Conservation (phyloP, 805 yeast species). For the Metschnikowia hibisci region DNA sequence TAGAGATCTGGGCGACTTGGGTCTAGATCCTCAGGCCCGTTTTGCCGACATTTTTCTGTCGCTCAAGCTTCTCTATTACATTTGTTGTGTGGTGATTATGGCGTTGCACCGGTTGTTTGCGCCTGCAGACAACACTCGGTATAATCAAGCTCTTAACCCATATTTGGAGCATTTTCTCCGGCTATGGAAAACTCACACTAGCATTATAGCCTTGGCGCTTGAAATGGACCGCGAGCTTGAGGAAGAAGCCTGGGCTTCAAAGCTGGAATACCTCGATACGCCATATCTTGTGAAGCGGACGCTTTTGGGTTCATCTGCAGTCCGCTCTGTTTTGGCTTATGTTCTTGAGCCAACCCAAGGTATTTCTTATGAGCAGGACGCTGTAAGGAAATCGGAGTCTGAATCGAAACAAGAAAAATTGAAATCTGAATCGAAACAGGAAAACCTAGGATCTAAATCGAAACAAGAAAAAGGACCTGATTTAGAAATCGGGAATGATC, state of each 20-base stretch:
- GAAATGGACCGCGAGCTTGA: constrained; percentile 44
- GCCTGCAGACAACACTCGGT: constrained; percentile 21
- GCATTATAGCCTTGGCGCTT: constrained; percentile 53
- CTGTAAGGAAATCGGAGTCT: too few species aligned
- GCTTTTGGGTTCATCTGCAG: constrained; percentile 59
- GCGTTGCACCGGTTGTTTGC: constrained; percentile 32
- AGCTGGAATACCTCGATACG: constrained; percentile 22
- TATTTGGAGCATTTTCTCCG: constrained; percentile 54
- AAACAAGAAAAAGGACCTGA: too few species aligned
- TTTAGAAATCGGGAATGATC: too few species aligned
- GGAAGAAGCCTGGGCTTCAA: constrained; percentile 25
- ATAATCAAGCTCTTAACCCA: constrained; percentile 54
- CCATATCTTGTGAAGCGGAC: constrained; percentile 32
- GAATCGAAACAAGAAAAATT: too few species aligned
- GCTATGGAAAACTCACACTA: constrained; percentile 65
- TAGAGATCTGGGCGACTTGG: background rate
- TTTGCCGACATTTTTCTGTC: constrained; percentile 6
- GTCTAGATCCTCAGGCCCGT: constrained; percentile 15
- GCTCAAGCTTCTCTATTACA: constrained; percentile 27
- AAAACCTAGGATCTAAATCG: too few species aligned
- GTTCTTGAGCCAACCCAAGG: constrained; percentile 43
- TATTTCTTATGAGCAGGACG: background rate
- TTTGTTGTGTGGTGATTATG: constrained; percentile 31
- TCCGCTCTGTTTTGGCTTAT: constrained; percentile 59
- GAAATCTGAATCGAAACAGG: too few species aligned